Conservation (phyloP, 2,329 filamentous ascomycete genomes). For the Nothophoma quercina region DNA sequence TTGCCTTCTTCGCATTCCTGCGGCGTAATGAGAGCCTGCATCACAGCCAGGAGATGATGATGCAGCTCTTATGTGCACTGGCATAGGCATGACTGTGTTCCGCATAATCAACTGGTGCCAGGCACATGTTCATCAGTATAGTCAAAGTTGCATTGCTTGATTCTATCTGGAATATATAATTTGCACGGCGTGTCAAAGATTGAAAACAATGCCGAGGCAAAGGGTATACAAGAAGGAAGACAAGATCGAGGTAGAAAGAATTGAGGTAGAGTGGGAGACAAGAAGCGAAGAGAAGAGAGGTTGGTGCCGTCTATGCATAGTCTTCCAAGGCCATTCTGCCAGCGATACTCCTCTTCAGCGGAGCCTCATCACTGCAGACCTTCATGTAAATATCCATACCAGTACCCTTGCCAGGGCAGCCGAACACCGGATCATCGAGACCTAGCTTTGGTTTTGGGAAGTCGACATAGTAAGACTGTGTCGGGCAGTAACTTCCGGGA, state of each 20-base stretch:
- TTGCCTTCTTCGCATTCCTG: no score
- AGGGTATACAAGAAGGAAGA: not conserved
- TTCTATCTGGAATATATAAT: not conserved
- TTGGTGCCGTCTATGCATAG: slow-evolving; percentile 1
- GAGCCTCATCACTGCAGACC: slow-evolving; percentile 26
- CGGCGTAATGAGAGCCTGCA: no score
- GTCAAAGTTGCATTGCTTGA: no score
- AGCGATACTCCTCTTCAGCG: slow-evolving; percentile 36
- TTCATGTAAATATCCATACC: slow-evolving; percentile 33
- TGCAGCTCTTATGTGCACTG: no score
- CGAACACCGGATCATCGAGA: slow-evolving; percentile 34
- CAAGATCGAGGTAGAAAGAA: no score
- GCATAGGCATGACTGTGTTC: no score
- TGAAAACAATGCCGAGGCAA: not conserved
- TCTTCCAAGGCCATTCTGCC: slow-evolving; percentile 17
- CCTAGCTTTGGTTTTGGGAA: slow-evolving; percentile 29
- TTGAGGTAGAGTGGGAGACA: no score
- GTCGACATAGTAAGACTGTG: slow-evolving; percentile 36
- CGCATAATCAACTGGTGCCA: no score
- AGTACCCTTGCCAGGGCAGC: slow-evolving; percentile 24
- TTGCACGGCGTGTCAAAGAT: not conserved
- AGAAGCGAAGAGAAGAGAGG: not conserved
- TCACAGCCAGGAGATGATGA: no score
- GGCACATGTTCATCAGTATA: no score
- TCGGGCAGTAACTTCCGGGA: slow-evolving; percentile 34